These are phyloP conservation scores for Hydnomerulius pinastri DNA, from an alignment of 768 basidiomycete genomes.

Conservation along the genomic window DNA sequence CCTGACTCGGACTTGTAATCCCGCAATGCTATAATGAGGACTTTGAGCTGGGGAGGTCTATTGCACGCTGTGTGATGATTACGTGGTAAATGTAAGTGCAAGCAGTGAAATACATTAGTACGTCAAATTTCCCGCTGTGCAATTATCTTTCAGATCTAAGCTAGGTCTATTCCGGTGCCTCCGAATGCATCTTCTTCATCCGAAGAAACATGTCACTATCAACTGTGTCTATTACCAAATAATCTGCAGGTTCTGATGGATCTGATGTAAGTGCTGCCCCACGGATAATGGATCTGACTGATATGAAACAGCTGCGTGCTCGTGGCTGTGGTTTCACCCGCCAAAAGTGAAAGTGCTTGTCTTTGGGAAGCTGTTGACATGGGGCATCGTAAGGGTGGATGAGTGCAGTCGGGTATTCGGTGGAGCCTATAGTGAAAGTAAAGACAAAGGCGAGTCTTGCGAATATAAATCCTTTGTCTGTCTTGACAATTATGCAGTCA, in stretches of 20 bases:
- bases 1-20: no score
- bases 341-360: slow-evolving; percentile 23
- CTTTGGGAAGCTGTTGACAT: slow-evolving; percentile 9
- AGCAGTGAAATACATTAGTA: no score
- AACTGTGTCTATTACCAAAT: slow-evolving; percentile 27
- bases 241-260: slow-evolving; percentile 16
- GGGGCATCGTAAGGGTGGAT: slow-evolving; percentile 21
- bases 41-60: no score
- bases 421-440: slow-evolving; percentile 10
- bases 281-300: slow-evolving; percentile 28
- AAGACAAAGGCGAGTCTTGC: slow-evolving; percentile 22
- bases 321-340: slow-evolving; percentile 10
- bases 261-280: slow-evolving; percentile 27
- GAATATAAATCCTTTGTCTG: slow-evolving; percentile 12
- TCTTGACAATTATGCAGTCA: slow-evolving; percentile 30
- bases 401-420: slow-evolving; percentile 14
- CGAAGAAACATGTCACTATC: slow-evolving; percentile 32
- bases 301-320: slow-evolving; percentile 21
- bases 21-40: no score
- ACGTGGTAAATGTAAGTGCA: no score
- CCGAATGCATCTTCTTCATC: no score
- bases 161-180: no score
- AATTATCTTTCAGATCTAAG: no score
- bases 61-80: no score
- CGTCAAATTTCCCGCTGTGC: no score